These are phyloP conservation scores for Corymbia calophylla DNA, from an alignment of 441 rosid genomes.

Conservation along the genomic window DNA sequence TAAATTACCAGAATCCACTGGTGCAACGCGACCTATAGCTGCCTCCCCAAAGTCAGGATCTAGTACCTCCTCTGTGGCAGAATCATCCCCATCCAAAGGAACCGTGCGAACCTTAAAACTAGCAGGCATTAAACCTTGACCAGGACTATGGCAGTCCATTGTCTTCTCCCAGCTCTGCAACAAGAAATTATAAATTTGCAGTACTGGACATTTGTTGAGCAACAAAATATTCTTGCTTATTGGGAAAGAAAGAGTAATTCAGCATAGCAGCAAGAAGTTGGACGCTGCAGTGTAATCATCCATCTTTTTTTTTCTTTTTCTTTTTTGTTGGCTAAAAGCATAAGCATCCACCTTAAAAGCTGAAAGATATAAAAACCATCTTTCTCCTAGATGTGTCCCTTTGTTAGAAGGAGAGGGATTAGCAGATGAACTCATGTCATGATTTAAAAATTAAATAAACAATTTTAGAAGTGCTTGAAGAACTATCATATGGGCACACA, in stretches of 20 bases:
- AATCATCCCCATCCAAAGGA: conserved; percentile 75
- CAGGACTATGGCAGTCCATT: conserved; percentile 96
- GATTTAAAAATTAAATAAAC: neutral
- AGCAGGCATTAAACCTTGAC: conserved; percentile 97
- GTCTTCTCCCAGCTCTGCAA: conserved; percentile 96
- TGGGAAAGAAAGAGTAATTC: neutral
- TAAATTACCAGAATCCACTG: conserved; percentile 79
- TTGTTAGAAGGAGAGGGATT: neutral
- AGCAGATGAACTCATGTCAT: neutral
- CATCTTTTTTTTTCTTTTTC: neutral
- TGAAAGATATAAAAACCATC: neutral
- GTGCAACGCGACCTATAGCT: conserved; percentile 95
- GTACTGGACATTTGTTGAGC: neutral
- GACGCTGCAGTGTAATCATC: neutral
- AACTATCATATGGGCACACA: neutral
- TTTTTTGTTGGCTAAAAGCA: neutral
- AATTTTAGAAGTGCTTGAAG: neutral
- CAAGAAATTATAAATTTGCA: neutral
- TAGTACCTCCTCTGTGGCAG: conserved; percentile 68
- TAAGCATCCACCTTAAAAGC: neutral
- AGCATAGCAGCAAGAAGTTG: neutral
- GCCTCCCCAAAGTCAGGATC: conserved; percentile 96
- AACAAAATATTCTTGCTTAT: neutral
- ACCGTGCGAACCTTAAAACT: conserved; percentile 91
- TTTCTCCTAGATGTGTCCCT: neutral